Conservation (phyloP, 352 stramenopile species). For the Thraustotheca clavata region DNA sequence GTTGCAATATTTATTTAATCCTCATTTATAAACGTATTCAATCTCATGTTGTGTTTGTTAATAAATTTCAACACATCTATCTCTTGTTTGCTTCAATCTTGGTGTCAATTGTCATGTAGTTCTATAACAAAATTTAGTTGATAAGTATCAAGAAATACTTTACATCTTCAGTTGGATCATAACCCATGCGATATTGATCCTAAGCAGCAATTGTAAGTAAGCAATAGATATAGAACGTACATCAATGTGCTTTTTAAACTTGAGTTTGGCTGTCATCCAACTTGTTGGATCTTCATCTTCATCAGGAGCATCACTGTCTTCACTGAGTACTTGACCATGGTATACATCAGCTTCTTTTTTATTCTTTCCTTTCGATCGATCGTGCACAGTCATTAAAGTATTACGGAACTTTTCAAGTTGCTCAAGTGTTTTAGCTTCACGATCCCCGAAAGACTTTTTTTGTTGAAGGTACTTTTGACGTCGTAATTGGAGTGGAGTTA, state of each 20-base stretch:
- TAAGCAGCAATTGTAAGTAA: slow-evolving; percentile 22
- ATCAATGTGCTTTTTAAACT: slow-evolving; percentile 86
- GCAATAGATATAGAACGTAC: slow-evolving; percentile 31
- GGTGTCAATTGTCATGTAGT: slow-evolving; percentile 68
- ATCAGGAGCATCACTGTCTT: slow-evolving; percentile 27
- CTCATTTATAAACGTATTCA: not conserved
- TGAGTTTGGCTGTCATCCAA: slow-evolving; percentile 83
- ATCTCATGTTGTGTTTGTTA: not conserved
- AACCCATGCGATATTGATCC: slow-evolving; percentile 64
- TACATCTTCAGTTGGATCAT: slow-evolving; percentile 47
- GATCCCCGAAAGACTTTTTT: slow-evolving; percentile 47
- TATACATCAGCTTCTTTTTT: slow-evolving; percentile 30
- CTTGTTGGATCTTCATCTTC: slow-evolving; percentile 42
- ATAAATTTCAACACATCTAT: not conserved
- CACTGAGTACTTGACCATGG: slow-evolving; percentile 58
- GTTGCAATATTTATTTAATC: not conserved
- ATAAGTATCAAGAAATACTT: not conserved
- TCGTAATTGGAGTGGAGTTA: slow-evolving; percentile 67
- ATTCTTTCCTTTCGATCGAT: not conserved
- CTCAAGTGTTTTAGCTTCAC: slow-evolving; percentile 61
- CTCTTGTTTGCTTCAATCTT: slow-evolving; percentile 15
- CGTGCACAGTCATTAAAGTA: slow-evolving; percentile 19
- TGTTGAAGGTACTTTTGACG: slow-evolving; percentile 58
- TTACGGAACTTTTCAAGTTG: slow-evolving; percentile 59
- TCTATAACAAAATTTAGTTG: slow-evolving; percentile 26